Evolutionary conservation across 2,329 filamentous ascomycete species (phyloP).

Genomic region (Elsinoe ampelina): DNA sequence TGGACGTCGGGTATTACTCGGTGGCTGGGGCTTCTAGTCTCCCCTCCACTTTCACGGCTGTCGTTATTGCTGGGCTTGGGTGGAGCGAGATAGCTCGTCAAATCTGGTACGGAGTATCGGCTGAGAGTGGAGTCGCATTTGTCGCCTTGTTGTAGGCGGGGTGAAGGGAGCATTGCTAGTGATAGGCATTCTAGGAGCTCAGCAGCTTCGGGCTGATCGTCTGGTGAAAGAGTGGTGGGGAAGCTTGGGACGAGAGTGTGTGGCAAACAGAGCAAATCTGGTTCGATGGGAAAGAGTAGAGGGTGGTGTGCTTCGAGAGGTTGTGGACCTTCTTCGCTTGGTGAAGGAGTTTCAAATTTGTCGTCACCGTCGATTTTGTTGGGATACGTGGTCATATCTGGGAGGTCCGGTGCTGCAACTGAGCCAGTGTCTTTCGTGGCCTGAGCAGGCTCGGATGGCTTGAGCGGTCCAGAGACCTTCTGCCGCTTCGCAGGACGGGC

Average conservation of each 20-base stretch:
- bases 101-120: slow-evolving; percentile 50
- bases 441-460: not conserved
- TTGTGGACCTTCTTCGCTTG: not conserved
- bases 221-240: slow-evolving; percentile 27
- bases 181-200: slow-evolving; percentile 68
- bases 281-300: not conserved
- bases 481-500: slow-evolving; percentile 17
- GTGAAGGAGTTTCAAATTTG: not conserved
- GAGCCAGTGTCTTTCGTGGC: not conserved
- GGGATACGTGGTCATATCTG: not conserved
- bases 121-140: slow-evolving; percentile 59
- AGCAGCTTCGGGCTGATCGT: slow-evolving; percentile 53
- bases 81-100: not conserved
- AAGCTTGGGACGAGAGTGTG: slow-evolving; percentile 15
- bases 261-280: not conserved
- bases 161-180: slow-evolving; percentile 55
- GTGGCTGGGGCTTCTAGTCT: not conserved
- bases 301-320: not conserved
- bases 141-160: slow-evolving; percentile 51
- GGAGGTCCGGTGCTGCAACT: too few relatives aligned
- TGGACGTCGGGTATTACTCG: too few relatives aligned
- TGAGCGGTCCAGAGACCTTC: slow-evolving; percentile 22
- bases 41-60: too few relatives aligned
- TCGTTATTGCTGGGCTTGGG: not conserved
- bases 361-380: not conserved